Base-by-base conservation (phyloP, 768 basidiomycete genomes). In the Gloeophyllum trabeum region DNA sequence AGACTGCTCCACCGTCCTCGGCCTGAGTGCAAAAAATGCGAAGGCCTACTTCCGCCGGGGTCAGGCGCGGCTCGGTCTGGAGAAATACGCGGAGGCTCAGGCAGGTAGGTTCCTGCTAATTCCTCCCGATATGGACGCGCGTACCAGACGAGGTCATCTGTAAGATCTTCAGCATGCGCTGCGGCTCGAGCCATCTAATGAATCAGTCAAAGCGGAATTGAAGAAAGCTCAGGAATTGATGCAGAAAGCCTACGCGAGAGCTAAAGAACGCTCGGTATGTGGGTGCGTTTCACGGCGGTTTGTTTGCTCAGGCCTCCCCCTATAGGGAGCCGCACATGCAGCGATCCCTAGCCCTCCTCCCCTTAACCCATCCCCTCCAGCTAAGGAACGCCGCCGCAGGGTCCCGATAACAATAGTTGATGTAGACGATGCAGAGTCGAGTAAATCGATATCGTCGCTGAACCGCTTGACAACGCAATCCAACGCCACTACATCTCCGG, bases 41-140 rank as follows among this genome's bases (percentile, higher is more conserved):
- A 94, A 94, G 49, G 91, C 80, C 0, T 54, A 85, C 24, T 94
- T 84, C 53, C 66, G 91, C 46, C 66, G 89, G 53, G 81, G 71
- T 0, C 81, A 93, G 55, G 88, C 90, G 1, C 64, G 81, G 35
- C 57, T 67, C 10, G 76, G 62, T 3, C 51, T 83, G 48, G 73
- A 64, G 19, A 71, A 70, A 37, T 51, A 77, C 6, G 52, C 60
- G 2, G 81, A 75, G 2, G 89, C 87, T 1, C 65, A 69, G 39
- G 58, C 65, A 51, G 90, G 91, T 81, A 48, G 39, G 69, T 24
- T 42, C 20, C 34, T 47, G 4, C 21, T 14, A 28, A 5, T 5
- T 22, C 35, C 14, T 1, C 13, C 24, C 13, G 32, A 24, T 30
- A 12, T 21, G 20, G 13, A 7, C 10, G 7, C 20, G 10, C 36